Conservation (phyloP, 345 rosid genomes). For the Melaleuca quinquenervia region DNA sequence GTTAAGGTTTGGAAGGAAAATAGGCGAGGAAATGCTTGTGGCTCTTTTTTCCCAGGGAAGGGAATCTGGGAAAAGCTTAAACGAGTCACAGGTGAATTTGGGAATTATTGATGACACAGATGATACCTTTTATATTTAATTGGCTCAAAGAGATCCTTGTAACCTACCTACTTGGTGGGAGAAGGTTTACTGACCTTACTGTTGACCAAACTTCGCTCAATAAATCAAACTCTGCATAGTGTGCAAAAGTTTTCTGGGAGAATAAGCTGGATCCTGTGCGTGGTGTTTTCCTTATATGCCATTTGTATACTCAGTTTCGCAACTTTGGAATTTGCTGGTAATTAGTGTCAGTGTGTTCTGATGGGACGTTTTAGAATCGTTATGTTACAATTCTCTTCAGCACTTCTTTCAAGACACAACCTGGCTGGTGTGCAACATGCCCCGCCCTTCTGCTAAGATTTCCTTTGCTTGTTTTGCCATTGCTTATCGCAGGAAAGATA, state of each 20-base stretch:
- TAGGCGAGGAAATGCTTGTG: background rate
- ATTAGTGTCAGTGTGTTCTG: background rate
- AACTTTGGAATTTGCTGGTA: background rate
- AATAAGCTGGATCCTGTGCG: background rate
- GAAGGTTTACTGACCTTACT: background rate
- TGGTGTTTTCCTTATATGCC: background rate
- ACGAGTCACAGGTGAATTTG: background rate
- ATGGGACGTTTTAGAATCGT: background rate
- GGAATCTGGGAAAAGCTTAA: background rate
- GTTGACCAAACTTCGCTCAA: background rate
- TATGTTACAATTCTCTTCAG: background rate
- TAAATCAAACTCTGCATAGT: background rate
- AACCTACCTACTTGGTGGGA: background rate
- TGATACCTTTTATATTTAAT: background rate
- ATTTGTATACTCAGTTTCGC: background rate
- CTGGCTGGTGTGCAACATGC: background rate
- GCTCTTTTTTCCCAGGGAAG: background rate
- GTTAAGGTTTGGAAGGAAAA: background rate
- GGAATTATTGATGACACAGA: background rate
- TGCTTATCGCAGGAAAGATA: conserved; percentile 53
- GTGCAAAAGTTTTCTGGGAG: background rate
- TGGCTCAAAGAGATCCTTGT: background rate
- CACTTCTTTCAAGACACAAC: background rate
- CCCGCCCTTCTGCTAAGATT: background rate
- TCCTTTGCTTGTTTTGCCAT: background rate